Evolutionary conservation across 2,329 filamentous ascomycete genomes (phyloP).

Genomic region (Fusarium tjaetaba): DNA sequence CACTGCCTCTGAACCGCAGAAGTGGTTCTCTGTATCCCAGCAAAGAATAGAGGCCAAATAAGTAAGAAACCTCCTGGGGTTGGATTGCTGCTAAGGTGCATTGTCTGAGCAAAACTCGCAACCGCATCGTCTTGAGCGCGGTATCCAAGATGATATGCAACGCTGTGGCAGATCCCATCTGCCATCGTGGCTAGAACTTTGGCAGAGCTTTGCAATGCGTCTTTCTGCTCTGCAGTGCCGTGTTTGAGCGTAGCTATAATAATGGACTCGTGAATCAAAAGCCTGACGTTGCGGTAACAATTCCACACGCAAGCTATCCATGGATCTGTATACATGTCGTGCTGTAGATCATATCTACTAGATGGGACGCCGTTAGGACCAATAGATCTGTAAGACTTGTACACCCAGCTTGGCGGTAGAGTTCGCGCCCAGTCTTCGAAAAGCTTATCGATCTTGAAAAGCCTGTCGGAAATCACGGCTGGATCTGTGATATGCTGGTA

Average conservation of each 20-base stretch:
- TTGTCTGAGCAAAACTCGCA: background rate
- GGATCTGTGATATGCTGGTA: constrained; percentile 18
- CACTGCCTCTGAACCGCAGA: constrained; percentile 18
- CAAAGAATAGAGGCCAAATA: constrained; percentile 33
- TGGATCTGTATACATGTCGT: constrained; percentile 25
- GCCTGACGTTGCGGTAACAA: constrained; percentile 29
- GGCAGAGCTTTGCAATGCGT: constrained; percentile 5
- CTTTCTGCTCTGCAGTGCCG: constrained; percentile 8
- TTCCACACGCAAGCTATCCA: constrained; percentile 38
- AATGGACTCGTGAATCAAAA: constrained; percentile 35
- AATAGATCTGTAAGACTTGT: constrained; percentile 20
- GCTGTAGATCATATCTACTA: constrained; percentile 10
- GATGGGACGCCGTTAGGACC: constrained; percentile 5
- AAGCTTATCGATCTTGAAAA: constrained; percentile 22
- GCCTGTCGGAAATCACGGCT: background rate
- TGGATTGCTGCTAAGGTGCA: background rate
- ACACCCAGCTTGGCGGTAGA: constrained; percentile 10
- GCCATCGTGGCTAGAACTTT: constrained; percentile 17
- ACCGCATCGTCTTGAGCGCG: background rate
- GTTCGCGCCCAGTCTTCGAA: constrained; percentile 12
- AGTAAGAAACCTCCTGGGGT: constrained; percentile 27
- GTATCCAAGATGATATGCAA: constrained; percentile 30
- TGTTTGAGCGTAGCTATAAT: constrained; percentile 22
- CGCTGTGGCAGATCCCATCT: constrained; percentile 32
- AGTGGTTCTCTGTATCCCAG: constrained; percentile 26